Evolutionary conservation across 805 yeast genomes (phyloP), one percentile per base, ranked within the genome.

Genomic region (Wickerhamiella musiphila): DNA sequence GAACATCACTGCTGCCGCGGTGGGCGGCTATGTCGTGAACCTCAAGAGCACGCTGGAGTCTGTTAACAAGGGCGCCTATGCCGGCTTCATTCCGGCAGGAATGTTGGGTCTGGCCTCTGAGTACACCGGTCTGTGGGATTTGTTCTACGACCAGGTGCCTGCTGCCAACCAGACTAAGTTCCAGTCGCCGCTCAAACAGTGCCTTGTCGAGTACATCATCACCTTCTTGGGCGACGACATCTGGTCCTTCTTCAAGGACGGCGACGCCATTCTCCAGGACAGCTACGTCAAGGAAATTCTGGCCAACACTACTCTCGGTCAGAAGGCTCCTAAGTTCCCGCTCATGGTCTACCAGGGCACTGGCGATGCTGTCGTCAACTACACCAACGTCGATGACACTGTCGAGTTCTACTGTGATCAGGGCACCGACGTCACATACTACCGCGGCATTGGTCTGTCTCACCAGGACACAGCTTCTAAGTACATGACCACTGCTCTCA

Each of bases 81-180:
- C 46, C 16, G 49, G 48, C 10, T 44, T 43, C 27, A 33, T 40
- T 5, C 42, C 45, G 9, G 42, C 43, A 8, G 51, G 48, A 5
- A 13, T 45, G 15, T 18, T 35, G n/a, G 51, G 51, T 23, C 26
- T 46, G 9, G 39, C 43, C 13, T 29, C 35, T 18, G 46, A 45
- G 31, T 45, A 42, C 29, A 39, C 42, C 4, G 38, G 31, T 4
- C 26, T 44, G 20, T 28, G 30, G 35, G 30, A 34, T 3, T 16
- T 35, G 12, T 16, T 34, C 25, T 20, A 23, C 15, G 18, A 21
- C 4, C 26, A 39, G 23, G 22, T 43, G 28, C 18, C 25, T 6
- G 26, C 36, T 15, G 26, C 31, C 16, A 32, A 19, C 9, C 27
- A 13, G 6, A 17, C 35, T 11, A 18, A 17, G 5, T 13, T 35